A percentile compares a stretch with the other conserved stretches of the same genome.
Evolutionary conservation across 306 rosid species (phyloP).

Genomic region (Quercus engelmannii): DNA sequence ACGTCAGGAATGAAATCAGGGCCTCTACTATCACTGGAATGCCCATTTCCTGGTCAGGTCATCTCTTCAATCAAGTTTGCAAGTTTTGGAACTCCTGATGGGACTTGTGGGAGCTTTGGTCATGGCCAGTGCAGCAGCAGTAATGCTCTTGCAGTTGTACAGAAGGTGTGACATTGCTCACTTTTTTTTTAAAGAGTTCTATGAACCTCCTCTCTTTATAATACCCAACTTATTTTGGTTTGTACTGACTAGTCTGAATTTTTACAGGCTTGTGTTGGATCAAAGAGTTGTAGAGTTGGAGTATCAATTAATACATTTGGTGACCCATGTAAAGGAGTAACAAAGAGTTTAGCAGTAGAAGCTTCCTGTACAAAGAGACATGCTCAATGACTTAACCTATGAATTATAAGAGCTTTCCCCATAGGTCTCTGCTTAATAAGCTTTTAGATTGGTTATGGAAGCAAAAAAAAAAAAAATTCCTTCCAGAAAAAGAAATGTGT

Average conservation of each 20-base stretch:
- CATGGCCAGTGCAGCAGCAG: constrained; percentile 69
- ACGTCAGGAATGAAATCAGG: constrained; percentile 28
- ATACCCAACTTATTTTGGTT: not conserved
- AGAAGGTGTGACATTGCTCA: constrained; percentile 47
- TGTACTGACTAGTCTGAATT: constrained; percentile 16
- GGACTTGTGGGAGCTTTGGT: constrained; percentile 72
- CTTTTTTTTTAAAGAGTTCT: not conserved
- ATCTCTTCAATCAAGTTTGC: constrained; percentile 86
- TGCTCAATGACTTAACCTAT: not conserved
- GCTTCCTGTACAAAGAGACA: constrained; percentile 58
- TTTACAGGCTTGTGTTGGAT: constrained; percentile 82
- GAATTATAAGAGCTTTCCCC: not conserved
- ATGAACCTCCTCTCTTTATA: not conserved
- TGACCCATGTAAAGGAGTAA: constrained; percentile 65
- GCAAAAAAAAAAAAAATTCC: not conserved
- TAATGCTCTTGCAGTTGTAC: constrained; percentile 57
- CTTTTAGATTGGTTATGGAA: constrained; percentile 7
- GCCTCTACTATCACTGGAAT: constrained; percentile 61
- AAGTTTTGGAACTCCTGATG: constrained; percentile 76
- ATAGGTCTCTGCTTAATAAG: constrained; percentile 20
- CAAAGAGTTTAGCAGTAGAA: constrained; percentile 88
- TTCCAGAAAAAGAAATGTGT: not conserved
- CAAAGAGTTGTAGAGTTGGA: constrained; percentile 59
- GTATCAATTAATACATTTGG: constrained; percentile 59
- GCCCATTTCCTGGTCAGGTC: constrained; percentile 69